Percentiles rank a stretch among this genome's conserved stretches.
phyloP scores from a whole-genome alignment of 2,329 filamentous ascomycete species.

The Microthyrium microscopicum region DNA sequence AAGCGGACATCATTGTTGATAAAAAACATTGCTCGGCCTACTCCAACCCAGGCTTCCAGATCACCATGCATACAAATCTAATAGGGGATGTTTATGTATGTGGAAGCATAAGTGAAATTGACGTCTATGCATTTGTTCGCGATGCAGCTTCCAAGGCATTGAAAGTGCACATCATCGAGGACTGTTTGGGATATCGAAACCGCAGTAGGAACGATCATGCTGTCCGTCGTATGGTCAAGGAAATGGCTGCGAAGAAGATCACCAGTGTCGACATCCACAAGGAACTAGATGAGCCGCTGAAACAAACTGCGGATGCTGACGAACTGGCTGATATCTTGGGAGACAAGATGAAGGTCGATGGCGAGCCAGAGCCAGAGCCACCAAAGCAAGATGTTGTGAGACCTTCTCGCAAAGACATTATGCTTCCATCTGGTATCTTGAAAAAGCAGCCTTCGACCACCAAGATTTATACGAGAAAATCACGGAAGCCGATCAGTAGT shows the following conservation, averaged over 20 bases:
- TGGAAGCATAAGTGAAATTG: constrained; percentile 72
- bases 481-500: no score
- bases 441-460: no score
- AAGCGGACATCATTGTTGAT: constrained; percentile 35
- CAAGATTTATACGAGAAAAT: no score
- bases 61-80: constrained; percentile 66
- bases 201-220: constrained; percentile 53
- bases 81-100: constrained; percentile 82
- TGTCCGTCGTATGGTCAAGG: constrained; percentile 51
- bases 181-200: constrained; percentile 71
- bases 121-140: constrained; percentile 78
- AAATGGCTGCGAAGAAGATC: constrained; percentile 55
- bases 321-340: no score
- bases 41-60: constrained; percentile 53
- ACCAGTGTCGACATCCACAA: constrained; percentile 43
- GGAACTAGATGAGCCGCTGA: constrained; percentile 10
- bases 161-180: constrained; percentile 69
- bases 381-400: no score
- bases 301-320: not conserved
- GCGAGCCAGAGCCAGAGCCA: no score
- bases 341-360: no score
- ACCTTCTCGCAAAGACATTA: no score
- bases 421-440: no score
- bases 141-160: constrained; percentile 82
- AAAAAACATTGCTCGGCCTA: constrained; percentile 88